Evolutionary conservation across 805 yeast genomes (phyloP).

Genomic region (Sugiyamaella valdiviana): DNA sequence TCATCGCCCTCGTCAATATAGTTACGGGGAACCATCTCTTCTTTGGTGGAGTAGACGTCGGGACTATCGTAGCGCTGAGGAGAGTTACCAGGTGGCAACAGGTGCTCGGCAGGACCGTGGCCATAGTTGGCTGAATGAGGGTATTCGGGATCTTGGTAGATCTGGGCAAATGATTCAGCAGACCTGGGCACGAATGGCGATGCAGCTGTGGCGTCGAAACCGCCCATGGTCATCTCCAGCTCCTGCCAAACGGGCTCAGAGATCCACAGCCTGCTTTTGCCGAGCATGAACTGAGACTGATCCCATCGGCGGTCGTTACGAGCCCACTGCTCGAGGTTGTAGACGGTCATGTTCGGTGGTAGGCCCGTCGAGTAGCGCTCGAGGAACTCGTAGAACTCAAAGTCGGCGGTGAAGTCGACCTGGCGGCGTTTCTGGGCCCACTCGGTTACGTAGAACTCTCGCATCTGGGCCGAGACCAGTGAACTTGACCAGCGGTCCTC

Average conservation of each 20-base stretch:
- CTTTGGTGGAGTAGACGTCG: not conserved
- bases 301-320: conserved; percentile 29
- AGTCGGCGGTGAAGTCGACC: conserved; percentile 36
- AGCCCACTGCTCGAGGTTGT: conserved; percentile 33
- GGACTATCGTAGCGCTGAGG: not conserved
- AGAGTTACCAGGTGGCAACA: not conserved
- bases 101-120: not conserved
- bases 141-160: not conserved
- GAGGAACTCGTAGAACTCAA: conserved; percentile 34
- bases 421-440: conserved; percentile 34
- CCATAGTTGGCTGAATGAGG: not conserved
- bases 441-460: conserved; percentile 33
- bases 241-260: conserved; percentile 34
- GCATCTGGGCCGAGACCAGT: conserved; percentile 33
- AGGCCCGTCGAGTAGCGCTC: conserved; percentile 30
- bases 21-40: conserved; percentile 10
- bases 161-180: conserved; percentile 1
- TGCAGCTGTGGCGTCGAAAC: not conserved
- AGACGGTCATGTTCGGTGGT: conserved; percentile 26
- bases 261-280: conserved; percentile 34
- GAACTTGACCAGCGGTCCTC: conserved; percentile 31
- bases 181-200: not conserved
- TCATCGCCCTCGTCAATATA: conserved; percentile 31
- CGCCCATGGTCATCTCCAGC: conserved; percentile 24
- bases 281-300: conserved; percentile 31